Evolutionary conservation across 1,139 yeast genomes (phyloP), one percentile per base, ranked within the genome.

Genomic region (Blastobotrys buckinghamii): DNA sequence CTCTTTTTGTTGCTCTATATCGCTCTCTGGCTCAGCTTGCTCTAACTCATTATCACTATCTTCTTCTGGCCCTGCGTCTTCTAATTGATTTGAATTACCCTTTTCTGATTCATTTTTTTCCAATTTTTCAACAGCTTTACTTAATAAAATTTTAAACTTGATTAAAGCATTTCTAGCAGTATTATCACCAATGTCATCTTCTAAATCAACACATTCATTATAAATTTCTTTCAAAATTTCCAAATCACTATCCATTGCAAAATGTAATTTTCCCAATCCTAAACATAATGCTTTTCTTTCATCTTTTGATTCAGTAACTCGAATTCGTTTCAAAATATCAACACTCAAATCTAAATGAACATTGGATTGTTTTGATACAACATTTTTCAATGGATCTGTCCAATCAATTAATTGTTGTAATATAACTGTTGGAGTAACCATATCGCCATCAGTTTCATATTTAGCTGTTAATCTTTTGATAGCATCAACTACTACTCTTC

Each of bases 321-420:
- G 38, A 22, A 63, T 46, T 10, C 62, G 73, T 42, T 74, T 75
- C 45, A 86, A 60, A 32, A 86, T 67, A 39, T 79, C 81, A 34
- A 75, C 66, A 1, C 81, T 79, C 54, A 84, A 79, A 59, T 75
- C 74, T 7, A 81, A 64, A 57, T 84, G 95, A 4, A 78, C 69
- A 8, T 76, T 66, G 29, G 80, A 77, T 16, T 61, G 62, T 6
- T 62, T 39, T 8, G 54, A 50, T 2, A 68, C 76, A 2, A 82
- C 90, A 10, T 85, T 70, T 56, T 82, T 81, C 40, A 69, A 68
- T 0, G 96, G 95, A 64, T 89, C 94, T 35, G 96, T 84, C 96
- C 96, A 87, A 58, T 82, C 81, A 26, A 85, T 71, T 42, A 90
- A 67, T 60, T 87, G 96, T 55, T 84, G 90, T 26, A 86, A 68